Base-by-base conservation (phyloP, 2,329 filamentous ascomycete species). In the Akanthomyces lecanii region DNA sequence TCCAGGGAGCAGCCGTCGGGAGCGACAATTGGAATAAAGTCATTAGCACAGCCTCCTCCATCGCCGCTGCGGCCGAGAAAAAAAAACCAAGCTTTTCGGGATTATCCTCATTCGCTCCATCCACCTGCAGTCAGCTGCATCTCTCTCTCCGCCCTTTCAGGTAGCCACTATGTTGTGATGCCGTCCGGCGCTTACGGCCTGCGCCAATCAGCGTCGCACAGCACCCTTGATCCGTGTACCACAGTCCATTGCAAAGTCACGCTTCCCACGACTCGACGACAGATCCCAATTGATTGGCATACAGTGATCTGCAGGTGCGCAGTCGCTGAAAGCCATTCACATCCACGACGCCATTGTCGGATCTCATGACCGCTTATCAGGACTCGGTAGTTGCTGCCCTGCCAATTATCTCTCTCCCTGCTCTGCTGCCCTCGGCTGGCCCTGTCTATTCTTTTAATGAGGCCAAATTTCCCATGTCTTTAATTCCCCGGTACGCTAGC, bases 401-500 rank as follows among this genome's bases (percentile, higher is more conserved):
- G 16, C 11, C 52, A n/a, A 18, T 28, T 42, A 36, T 36, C 30
- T 25, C 28, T 58, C 55, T 21, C 33, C 33, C 33, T 36, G 33
- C 33, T 7, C 33, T 36, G 33, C 7, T 8, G 30, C 5, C 30
- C 30, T 33, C 30, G 30, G 5, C 54, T 47, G 21, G 21, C 1
- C 12, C 33, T 54, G 45, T 50, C 25, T 55, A 8, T n/a, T 5
- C 6, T 48, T 52, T 52, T 44, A 60, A 52, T 52, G 47, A 60
- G 36, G 44, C 7, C 36, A 51, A 58, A 60, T 60, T 52, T 60
- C 47, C 47, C 47, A 52, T 52, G 57, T 60, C 57, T 60, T 60
- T 52, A n/a, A 45, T 58, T 57, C n/a, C 54, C 21, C n/a, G 51
- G 21, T 40, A 36, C 42, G 55, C 55, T 57, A 50, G 47, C 33